A percentile compares a stretch with the other conserved stretches of the same genome.
Evolutionary conservation across 306 rosid species (phyloP).

Genomic region (Calophaca sinica): DNA sequence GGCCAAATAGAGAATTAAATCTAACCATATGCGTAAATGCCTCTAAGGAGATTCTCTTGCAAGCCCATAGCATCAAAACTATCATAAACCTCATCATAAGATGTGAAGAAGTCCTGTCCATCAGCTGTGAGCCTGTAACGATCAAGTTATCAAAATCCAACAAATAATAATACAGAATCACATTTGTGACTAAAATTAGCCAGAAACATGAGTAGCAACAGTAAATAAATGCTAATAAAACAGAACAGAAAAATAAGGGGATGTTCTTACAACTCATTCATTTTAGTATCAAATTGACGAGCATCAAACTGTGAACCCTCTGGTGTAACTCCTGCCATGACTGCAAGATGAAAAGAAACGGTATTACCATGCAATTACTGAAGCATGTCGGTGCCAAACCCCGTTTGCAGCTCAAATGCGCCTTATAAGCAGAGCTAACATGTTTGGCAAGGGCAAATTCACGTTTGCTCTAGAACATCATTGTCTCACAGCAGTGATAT

Average conservation of each 20-base stretch:
- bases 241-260: not conserved
- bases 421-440: not conserved
- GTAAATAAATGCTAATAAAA: slow-evolving; percentile 4
- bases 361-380: not conserved
- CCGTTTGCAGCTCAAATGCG: not conserved
- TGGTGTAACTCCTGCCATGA: slow-evolving; percentile 75
- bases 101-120: slow-evolving; percentile 75
- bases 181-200: not conserved
- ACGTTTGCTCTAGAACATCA: not conserved
- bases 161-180: slow-evolving; percentile 36
- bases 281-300: slow-evolving; percentile 68
- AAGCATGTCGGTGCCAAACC: not conserved
- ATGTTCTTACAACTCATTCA: slow-evolving; percentile 71
- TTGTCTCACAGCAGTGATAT: not conserved
- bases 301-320: slow-evolving; percentile 77
- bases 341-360: slow-evolving; percentile 49
- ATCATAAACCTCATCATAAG: slow-evolving; percentile 77
- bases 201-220: not conserved
- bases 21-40: slow-evolving; percentile 81
- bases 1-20: not conserved
- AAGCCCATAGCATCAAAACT: slow-evolving; percentile 84
- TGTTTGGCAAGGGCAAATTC: not conserved
- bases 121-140: slow-evolving; percentile 66
- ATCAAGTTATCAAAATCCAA: slow-evolving; percentile 30
- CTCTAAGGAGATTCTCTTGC: slow-evolving; percentile 87